These are phyloP conservation scores for Dothiorella sarmentorum DNA, from an alignment of 2,329 filamentous ascomycete species.

Conservation along the genomic window DNA sequence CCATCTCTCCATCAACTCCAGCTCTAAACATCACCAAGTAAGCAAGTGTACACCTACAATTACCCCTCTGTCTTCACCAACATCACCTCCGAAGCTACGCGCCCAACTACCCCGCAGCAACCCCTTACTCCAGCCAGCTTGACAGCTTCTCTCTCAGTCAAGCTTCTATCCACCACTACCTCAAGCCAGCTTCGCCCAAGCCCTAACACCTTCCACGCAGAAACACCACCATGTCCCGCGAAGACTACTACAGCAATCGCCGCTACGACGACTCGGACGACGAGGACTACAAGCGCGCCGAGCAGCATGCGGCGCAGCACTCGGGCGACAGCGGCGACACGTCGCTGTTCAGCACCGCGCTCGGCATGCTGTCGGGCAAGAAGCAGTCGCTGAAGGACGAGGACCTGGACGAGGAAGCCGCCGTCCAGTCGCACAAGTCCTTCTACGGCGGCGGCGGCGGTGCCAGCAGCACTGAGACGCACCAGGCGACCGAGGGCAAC, in stretches of 20 bases:
- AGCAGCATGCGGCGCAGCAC: constrained; percentile 54
- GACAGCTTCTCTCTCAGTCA: neutral
- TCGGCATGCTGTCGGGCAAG: constrained; percentile 55
- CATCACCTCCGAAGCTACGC: neutral
- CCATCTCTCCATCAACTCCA: neutral
- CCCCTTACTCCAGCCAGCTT: neutral
- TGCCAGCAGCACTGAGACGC: constrained; percentile 43
- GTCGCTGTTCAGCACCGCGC: constrained; percentile 54
- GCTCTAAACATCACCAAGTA: too few relatives aligned
- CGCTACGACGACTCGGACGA: constrained; percentile 36
- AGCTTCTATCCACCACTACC: neutral
- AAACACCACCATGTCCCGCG: constrained; percentile 28
- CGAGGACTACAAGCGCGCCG: constrained; percentile 54
- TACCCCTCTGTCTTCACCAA: neutral
- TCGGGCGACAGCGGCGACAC: constrained; percentile 49
- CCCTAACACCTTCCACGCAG: neutral
- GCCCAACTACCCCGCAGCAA: neutral
- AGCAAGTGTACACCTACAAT: neutral
- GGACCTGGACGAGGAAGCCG: constrained; percentile 61
- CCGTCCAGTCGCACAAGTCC: constrained; percentile 71
- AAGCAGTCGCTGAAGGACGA: constrained; percentile 49
- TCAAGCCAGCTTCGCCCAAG: neutral
- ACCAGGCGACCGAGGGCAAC: constrained; percentile 40
- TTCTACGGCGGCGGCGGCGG: constrained; percentile 60
- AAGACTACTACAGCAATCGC: constrained; percentile 39